phyloP scores from a whole-genome alignment of 257 asterid species.

The Ilex aquifolium region DNA sequence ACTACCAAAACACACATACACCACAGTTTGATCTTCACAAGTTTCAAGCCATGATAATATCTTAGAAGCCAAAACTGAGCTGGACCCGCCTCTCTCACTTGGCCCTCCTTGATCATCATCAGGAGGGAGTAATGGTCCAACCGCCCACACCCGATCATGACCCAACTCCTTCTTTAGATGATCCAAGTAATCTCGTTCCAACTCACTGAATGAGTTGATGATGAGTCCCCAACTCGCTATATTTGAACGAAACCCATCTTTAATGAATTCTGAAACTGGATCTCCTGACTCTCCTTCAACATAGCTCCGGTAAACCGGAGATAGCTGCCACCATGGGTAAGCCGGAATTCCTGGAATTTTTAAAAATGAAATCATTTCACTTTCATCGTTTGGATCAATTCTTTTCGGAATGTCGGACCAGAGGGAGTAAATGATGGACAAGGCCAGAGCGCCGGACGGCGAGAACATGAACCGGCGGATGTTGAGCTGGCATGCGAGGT shows the following conservation, averaged over 20 bases:
- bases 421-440: background rate
- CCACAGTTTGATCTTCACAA: constrained; percentile 38
- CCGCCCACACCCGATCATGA: constrained; percentile 51
- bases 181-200: constrained; percentile 42
- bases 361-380: background rate
- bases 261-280: constrained; percentile 39
- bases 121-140: constrained; percentile 57
- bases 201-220: constrained; percentile 44
- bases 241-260: constrained; percentile 20
- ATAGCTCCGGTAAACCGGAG: constrained; percentile 46
- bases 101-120: constrained; percentile 13
- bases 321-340: constrained; percentile 11
- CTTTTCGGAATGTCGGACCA: background rate
- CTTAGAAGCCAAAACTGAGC: constrained; percentile 17
- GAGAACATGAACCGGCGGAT: background rate
- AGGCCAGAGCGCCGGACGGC: background rate
- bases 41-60: constrained; percentile 50
- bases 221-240: constrained; percentile 41
- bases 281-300: constrained; percentile 43
- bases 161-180: constrained; percentile 32
- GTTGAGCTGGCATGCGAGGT: background rate
- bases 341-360: background rate
- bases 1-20: constrained; percentile 75
- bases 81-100: constrained; percentile 43
- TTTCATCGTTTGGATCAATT: background rate